phyloP scores from a whole-genome alignment of 192 early-diverging fungal species.

The Spinellus fusiger region DNA sequence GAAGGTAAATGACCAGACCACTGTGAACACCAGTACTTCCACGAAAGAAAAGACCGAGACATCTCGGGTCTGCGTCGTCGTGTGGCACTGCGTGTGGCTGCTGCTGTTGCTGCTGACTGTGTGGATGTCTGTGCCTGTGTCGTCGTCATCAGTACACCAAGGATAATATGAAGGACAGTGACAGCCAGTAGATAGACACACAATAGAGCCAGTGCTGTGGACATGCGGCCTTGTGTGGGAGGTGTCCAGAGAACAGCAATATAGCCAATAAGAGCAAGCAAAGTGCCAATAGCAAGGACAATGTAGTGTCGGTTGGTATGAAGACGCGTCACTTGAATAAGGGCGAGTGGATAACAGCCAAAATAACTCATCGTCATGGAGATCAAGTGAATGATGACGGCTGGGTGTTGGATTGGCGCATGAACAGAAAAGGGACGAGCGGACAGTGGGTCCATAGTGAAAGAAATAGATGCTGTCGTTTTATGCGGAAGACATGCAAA shows the following conservation, averaged over 20 bases:
- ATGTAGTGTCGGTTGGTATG: background rate
- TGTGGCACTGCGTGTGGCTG: background rate
- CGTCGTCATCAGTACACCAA: background rate
- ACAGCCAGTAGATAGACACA: conserved; percentile 1
- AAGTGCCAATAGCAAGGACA: background rate
- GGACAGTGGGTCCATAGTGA: conserved; percentile 9
- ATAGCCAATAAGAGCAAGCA: conserved; percentile 6
- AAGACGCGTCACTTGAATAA: conserved; percentile 26
- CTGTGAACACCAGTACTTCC: background rate
- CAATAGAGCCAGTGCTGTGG: background rate
- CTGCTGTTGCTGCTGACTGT: background rate
- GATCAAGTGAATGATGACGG: conserved; percentile 39
- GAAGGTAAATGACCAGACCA: conserved; percentile 2
- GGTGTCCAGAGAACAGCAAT: conserved; percentile 7
- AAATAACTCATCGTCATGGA: conserved; percentile 37
- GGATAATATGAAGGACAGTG: background rate
- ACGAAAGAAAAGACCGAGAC: background rate
- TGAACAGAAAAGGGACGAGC: conserved; percentile 11
- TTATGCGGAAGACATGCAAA: no score
- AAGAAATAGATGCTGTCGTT: no score
- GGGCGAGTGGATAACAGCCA: conserved; percentile 31
- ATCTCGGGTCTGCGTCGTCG: background rate
- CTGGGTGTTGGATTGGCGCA: conserved; percentile 28
- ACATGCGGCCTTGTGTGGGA: background rate
- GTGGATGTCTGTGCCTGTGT: background rate